Evolutionary conservation across 2,329 filamentous ascomycete species (phyloP).

Genomic region (Ascochyta viciae-villosae): DNA sequence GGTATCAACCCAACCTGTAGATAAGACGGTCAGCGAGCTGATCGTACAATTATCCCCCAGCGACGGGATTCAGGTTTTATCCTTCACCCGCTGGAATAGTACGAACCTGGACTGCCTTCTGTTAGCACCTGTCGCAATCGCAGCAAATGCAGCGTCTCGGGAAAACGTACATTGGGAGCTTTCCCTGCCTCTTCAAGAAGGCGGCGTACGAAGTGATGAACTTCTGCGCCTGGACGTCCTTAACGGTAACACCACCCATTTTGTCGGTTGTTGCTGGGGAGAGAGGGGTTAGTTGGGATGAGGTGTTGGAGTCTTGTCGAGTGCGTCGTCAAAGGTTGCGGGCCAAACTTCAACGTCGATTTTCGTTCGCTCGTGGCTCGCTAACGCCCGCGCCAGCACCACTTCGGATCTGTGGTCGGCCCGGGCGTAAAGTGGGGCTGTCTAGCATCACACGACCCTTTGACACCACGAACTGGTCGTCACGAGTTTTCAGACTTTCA

Average conservation of each 20-base stretch:
- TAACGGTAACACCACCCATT: slow-evolving; percentile 83
- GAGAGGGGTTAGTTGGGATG: slow-evolving; percentile 25
- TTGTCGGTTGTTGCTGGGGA: slow-evolving; percentile 62
- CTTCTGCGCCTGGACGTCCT: slow-evolving; percentile 89
- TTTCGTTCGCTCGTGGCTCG: slow-evolving; percentile 29
- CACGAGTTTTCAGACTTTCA: no score
- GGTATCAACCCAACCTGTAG: slow-evolving; percentile 96
- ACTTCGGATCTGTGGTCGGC: slow-evolving; percentile 23
- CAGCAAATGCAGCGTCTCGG: not conserved
- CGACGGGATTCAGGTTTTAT: slow-evolving; percentile 62
- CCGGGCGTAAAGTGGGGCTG: slow-evolving; percentile 18
- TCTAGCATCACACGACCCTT: not conserved
- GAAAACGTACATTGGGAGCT: slow-evolving; percentile 72
- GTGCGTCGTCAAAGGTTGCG: slow-evolving; percentile 19
- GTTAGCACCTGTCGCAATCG: slow-evolving; percentile 21
- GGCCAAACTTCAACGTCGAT: slow-evolving; percentile 6
- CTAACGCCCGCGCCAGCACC: slow-evolving; percentile 18
- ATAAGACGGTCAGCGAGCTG: slow-evolving; percentile 54
- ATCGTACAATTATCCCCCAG: slow-evolving; percentile 55
- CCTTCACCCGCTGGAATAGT: slow-evolving; percentile 46
- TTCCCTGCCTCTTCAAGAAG: slow-evolving; percentile 94
- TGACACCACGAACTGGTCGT: no score
- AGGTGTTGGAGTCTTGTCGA: slow-evolving; percentile 33
- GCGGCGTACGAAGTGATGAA: slow-evolving; percentile 86
- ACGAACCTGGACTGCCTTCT: slow-evolving; percentile 70